Percentiles rank a stretch among this genome's conserved stretches.
phyloP scores from a whole-genome alignment of 2,329 filamentous ascomycete genomes.

The Endoconidiophora laricicola region DNA sequence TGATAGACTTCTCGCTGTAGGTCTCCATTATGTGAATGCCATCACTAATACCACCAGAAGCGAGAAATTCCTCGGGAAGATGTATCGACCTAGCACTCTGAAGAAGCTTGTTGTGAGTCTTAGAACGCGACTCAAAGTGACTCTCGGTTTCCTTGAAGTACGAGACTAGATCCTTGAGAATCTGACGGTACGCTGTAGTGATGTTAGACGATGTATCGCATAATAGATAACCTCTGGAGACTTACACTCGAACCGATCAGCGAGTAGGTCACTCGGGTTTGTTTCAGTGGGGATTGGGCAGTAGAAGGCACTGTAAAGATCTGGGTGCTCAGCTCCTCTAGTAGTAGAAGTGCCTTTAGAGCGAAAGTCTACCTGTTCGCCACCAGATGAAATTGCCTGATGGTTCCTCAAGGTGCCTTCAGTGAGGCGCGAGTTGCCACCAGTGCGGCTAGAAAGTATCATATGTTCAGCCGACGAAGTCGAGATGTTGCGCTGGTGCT shows the following conservation, averaged over 20 bases:
- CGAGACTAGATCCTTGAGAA: slow-evolving; percentile 82
- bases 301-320: slow-evolving; percentile 57
- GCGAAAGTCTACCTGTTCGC: background rate
- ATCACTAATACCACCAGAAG: slow-evolving; percentile 72
- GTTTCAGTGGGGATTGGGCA: slow-evolving; percentile 79
- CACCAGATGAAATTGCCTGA: background rate
- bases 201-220: slow-evolving; percentile 4
- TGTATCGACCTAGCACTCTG: slow-evolving; percentile 70
- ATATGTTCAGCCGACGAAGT: slow-evolving; percentile 11
- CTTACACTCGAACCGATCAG: slow-evolving; percentile 75
- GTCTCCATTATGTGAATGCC: slow-evolving; percentile 63
- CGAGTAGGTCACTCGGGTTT: slow-evolving; percentile 74
- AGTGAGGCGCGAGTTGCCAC: slow-evolving; percentile 2
- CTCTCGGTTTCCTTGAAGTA: slow-evolving; percentile 87
- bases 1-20: slow-evolving; percentile 66
- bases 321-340: background rate
- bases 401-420: slow-evolving; percentile 6
- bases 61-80: slow-evolving; percentile 59
- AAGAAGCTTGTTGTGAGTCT: slow-evolving; percentile 65
- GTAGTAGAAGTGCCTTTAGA: background rate
- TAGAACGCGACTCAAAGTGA: slow-evolving; percentile 74
- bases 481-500: slow-evolving; percentile 6
- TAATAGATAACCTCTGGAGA: slow-evolving; percentile 5
- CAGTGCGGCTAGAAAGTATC: slow-evolving; percentile 9
- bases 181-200: slow-evolving; percentile 69